These are phyloP conservation scores for Chaetomium olivaceum DNA, from an alignment of 2,329 filamentous ascomycete species.

Conservation along the genomic window DNA sequence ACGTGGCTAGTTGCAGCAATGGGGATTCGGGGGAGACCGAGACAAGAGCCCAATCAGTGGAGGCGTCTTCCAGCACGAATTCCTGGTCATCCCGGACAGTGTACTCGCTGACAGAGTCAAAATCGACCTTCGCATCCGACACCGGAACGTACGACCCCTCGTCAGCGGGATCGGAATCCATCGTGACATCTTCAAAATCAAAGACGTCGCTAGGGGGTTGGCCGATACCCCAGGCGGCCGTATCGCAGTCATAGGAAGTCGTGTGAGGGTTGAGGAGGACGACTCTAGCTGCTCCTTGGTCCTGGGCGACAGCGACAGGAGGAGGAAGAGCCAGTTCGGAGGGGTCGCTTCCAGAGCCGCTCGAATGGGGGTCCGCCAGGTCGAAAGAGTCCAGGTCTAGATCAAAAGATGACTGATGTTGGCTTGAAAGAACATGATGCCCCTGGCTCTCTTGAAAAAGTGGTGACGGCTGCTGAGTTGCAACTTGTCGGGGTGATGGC, in stretches of 20 bases:
- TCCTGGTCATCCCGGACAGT: constrained; percentile 8
- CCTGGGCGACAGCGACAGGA: not conserved
- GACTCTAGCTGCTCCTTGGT: constrained; percentile 20
- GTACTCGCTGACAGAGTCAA: constrained; percentile 8
- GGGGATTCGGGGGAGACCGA: constrained; percentile 24
- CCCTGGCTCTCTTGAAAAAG: not conserved
- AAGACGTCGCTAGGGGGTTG: constrained; percentile 13
- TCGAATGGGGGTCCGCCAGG: constrained; percentile 4
- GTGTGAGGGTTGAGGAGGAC: constrained; percentile 30
- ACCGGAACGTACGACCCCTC: constrained; percentile 20
- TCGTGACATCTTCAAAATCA: constrained; percentile 9
- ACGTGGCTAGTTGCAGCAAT: constrained; percentile 12
- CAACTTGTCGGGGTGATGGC: not conserved
- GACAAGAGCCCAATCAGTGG: constrained; percentile 29
- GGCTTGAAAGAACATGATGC: not conserved
- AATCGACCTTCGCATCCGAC: constrained; percentile 21
- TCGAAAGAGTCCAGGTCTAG: constrained; percentile 19
- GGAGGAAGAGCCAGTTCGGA: not conserved
- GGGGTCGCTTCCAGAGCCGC: not conserved
- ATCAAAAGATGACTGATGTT: constrained; percentile 10
- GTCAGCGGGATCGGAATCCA: constrained; percentile 8
- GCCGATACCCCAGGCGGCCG: constrained; percentile 17
- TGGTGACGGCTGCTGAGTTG: not conserved
- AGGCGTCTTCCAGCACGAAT: constrained; percentile 15
- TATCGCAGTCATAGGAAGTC: constrained; percentile 31